Base-by-base conservation (phyloP, 768 basidiomycete genomes). In the Sarcomyxa edulis region DNA sequence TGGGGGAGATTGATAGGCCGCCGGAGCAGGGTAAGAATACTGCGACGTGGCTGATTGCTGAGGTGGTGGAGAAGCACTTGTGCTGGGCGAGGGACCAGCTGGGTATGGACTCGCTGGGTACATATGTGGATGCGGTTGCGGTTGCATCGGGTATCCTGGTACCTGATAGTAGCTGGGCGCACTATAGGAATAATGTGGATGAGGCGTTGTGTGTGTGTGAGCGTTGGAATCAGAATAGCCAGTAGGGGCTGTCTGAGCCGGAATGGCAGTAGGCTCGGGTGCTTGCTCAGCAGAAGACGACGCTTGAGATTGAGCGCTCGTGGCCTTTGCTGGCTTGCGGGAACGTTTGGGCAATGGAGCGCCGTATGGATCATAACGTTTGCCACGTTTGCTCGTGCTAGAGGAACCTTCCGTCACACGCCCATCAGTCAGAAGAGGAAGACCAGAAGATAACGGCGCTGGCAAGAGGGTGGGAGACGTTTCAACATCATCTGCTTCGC, bases 401-500 rank as follows among this genome's bases (percentile, higher is more conserved):
- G 40, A 34, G 11, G 48, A 30, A 14, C 49, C 49, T 22, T 72
- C 73, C 1, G 66, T 44, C 18, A 66, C 42, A 33, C 67, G 69
- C 20, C 64, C 62, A 27, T 74, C 72, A 1, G 66, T 68, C 27
- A 75, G 65, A 26, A 78, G 71, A 9, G 74, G 73, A 19, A 71
- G 56, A 20, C 63, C 68, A 9, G 67, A 60, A 2, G 72, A 69
- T 18, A 74, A 47, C 0, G 71, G 68, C 0, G 68, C 61, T 6
- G 69, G 45, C 31, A 69, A 47, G 32, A 69, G 45, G 6, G 64
- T 53, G 0, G 69, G 63, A 5, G 72, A 64, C 0, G 60, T 48
- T 29, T 78, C 77, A 19, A 72, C 60, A 35, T 89, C 87, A 55
- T 89, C 86, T 18, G 85, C 83, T 52, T 89, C 87, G 31, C 87